phyloP scores from a whole-genome alignment of 257 asterid genomes.

The Ajuga chamaepitys region DNA sequence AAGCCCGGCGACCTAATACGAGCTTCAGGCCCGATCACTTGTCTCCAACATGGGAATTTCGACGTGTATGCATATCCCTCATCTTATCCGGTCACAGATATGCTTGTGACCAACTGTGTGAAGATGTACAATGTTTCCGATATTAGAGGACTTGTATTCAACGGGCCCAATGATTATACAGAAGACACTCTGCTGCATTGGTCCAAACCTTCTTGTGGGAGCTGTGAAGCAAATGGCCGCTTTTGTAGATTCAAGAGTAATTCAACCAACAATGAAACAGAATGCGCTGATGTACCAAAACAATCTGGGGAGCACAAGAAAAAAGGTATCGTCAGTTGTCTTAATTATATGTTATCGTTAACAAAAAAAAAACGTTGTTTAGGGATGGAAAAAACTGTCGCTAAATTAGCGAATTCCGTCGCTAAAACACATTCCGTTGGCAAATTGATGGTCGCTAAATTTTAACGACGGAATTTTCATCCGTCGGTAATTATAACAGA shows the following conservation, averaged over 20 bases:
- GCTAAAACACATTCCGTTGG: too few relatives aligned
- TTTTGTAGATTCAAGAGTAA: slow-evolving; percentile 41
- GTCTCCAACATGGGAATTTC: slow-evolving; percentile 33
- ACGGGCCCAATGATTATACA: slow-evolving; percentile 1
- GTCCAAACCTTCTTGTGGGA: slow-evolving; percentile 44
- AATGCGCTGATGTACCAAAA: slow-evolving; percentile 36
- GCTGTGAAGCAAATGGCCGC: slow-evolving; percentile 42
- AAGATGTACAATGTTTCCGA: slow-evolving; percentile 51
- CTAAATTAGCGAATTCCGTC: too few relatives aligned
- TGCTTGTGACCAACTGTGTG: slow-evolving; percentile 33
- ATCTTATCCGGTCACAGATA: slow-evolving; percentile 15
- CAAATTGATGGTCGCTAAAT: too few relatives aligned
- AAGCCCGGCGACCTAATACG: not conserved
- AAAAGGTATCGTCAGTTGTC: slow-evolving; percentile 13
- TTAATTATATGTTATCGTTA: too few relatives aligned
- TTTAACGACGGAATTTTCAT: too few relatives aligned
- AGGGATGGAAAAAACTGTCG: too few relatives aligned
- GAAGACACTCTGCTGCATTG: slow-evolving; percentile 31
- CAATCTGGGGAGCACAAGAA: slow-evolving; percentile 6
- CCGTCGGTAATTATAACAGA: too few relatives aligned
- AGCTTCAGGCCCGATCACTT: slow-evolving; percentile 18
- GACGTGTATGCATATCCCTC: slow-evolving; percentile 31
- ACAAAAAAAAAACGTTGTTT: too few relatives aligned
- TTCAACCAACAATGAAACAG: slow-evolving; percentile 25
- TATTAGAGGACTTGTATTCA: slow-evolving; percentile 23